Conservation (phyloP, 2,329 filamentous ascomycete genomes). For the Penicillium aurantiogriseum region DNA sequence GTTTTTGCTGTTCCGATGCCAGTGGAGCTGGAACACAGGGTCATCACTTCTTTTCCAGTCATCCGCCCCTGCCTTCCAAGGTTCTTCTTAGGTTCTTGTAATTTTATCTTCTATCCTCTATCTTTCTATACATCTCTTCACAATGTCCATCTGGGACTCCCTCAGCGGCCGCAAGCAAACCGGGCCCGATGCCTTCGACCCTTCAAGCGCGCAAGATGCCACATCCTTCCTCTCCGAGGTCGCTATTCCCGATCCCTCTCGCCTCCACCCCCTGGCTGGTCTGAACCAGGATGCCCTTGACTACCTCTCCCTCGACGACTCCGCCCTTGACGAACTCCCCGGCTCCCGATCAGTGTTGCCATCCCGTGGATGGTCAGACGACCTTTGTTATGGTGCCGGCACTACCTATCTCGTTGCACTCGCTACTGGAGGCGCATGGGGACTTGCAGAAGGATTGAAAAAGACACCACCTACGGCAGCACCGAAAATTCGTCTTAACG, state of each 20-base stretch:
- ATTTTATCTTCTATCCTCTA: conserved; percentile 24
- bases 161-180: conserved; percentile 60
- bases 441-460: conserved; percentile 81
- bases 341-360: conserved; percentile 85
- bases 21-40: conserved; percentile 28
- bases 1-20: conserved; percentile 36
- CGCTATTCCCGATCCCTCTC: conserved; percentile 77
- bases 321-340: conserved; percentile 78
- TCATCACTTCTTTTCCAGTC: conserved; percentile 17
- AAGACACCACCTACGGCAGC: conserved; percentile 68
- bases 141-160: conserved; percentile 60
- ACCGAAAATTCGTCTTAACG: conserved; percentile 90
- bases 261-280: conserved; percentile 89
- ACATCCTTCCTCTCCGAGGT: conserved; percentile 79
- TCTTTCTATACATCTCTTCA: conserved; percentile 23
- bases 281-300: conserved; percentile 91
- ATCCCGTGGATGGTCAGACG: conserved; percentile 95
- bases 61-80: conserved; percentile 18
- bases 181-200: conserved; percentile 63
- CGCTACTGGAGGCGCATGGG: conserved; percentile 84
- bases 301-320: conserved; percentile 92
- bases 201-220: conserved; percentile 72
- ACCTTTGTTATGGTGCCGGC: conserved; percentile 95
- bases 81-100: conserved; percentile 21
- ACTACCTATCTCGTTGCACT: conserved; percentile 90